Evolutionary conservation across 179 eudicot genomes (phyloP).

Genomic region (Beta lomatogona): DNA sequence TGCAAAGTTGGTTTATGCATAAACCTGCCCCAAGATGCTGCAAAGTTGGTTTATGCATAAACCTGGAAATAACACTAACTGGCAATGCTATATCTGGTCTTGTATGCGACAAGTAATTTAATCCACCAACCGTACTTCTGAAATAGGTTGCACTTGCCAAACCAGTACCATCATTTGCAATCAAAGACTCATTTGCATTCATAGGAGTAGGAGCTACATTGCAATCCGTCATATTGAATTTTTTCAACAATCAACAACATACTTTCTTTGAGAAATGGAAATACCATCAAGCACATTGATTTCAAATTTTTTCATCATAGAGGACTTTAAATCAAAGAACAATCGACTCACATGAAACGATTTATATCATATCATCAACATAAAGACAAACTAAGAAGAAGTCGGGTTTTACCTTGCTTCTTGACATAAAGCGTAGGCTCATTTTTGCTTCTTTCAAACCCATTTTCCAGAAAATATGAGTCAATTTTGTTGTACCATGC

Average conservation of each 20-base stretch:
- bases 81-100: slow-evolving; percentile 6
- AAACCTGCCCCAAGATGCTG: background rate
- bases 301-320: background rate
- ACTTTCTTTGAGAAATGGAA: background rate
- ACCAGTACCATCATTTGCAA: background rate
- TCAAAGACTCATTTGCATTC: background rate
- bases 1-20: too few relatives aligned
- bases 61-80: slow-evolving; percentile 20
- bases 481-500: background rate
- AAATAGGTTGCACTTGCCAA: background rate
- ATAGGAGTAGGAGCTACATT: background rate
- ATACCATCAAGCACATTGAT: background rate
- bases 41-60: background rate
- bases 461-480: background rate
- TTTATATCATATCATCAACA: background rate
- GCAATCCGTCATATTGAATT: background rate
- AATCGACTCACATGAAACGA: background rate
- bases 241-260: slow-evolving; percentile 7
- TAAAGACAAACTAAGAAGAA: background rate
- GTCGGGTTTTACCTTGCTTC: background rate
- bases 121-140: background rate
- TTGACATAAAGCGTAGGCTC: background rate
- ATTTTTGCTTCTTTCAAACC: too few relatives aligned
- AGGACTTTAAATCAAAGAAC: background rate
- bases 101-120: background rate